Base-by-base conservation (phyloP, 2,329 filamentous ascomycete genomes). In the Colletotrichum eleusines region DNA sequence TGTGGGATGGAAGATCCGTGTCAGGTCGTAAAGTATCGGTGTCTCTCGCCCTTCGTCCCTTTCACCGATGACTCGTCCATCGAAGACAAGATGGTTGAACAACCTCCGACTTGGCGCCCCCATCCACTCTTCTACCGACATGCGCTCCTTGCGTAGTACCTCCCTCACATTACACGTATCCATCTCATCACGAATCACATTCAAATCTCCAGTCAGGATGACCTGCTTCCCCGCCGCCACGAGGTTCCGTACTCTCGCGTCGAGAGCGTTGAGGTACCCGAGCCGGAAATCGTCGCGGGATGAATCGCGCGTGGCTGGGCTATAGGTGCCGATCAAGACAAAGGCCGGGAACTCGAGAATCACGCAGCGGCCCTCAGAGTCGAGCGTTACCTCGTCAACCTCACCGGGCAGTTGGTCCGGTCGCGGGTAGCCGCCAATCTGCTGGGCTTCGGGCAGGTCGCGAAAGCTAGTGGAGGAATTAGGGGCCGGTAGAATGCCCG, bases 261-360 rank as follows among this genome's bases (percentile, higher is more conserved):
- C 94, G 7, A 99, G 85, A 3, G 93, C 90, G 73, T 90, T 88
- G 50, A 97, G 86, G 77, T 97, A 99, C 28, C 88, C 90, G 65
- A 92, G 85, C 18, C 95, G 91, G 77, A 97, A 99, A 73, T 92
- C 90, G 75, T 95, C 91, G 33, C 96, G 89, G 3, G 89, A 89
- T 72, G 96, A 94, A 76, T 97, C 95, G 69, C 94, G 90, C 76
- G 92, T 94, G 28, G 95, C 96, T 14, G 96, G 96, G 75, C 93
- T 94, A 81, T 99, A 98, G 2, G 97, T 91, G 5, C 95, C 96
- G 61, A 99, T 88, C 20, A 99, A 87, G 5, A 99, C 94, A 78
- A 99, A 98, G 3, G 94, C 95, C 0, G 94, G 94, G 75, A 99
- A 98, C 78, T 98, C 96, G 4, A 99, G 86, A 53, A 97, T 86